phyloP scores from a whole-genome alignment of 805 yeast species.

The Isabelozyma rhagii region DNA sequence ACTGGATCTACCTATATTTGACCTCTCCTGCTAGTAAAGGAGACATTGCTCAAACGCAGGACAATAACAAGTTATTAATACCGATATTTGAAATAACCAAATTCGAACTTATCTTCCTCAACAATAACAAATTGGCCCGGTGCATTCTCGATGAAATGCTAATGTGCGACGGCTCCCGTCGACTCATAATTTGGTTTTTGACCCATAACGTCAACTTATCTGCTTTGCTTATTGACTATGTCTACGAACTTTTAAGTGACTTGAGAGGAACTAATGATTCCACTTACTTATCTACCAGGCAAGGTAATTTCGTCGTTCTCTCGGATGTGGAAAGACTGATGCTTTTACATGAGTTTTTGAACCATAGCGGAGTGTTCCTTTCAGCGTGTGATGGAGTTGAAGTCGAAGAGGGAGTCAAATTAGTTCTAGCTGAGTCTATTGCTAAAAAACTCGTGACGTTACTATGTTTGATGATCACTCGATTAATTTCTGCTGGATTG shows the following conservation, averaged over 20 bases:
- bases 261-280: slow-evolving; percentile 44
- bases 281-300: slow-evolving; percentile 50
- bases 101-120: slow-evolving; percentile 50
- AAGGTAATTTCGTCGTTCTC: slow-evolving; percentile 46
- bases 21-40: slow-evolving; percentile 29
- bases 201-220: slow-evolving; percentile 57
- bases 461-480: slow-evolving; percentile 61
- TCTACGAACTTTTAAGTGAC: slow-evolving; percentile 57
- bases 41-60: slow-evolving; percentile 19
- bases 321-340: slow-evolving; percentile 61
- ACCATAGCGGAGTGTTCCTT: slow-evolving; percentile 41
- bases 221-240: slow-evolving; percentile 55
- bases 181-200: slow-evolving; percentile 64
- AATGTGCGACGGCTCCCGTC: slow-evolving; percentile 63
- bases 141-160: slow-evolving; percentile 65
- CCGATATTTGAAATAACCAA: slow-evolving; percentile 32
- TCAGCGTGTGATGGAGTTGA: slow-evolving; percentile 30
- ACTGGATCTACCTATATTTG: slow-evolving; percentile 47
- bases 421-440: slow-evolving; percentile 26
- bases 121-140: slow-evolving; percentile 52
- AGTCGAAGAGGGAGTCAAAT: slow-evolving; percentile 23
- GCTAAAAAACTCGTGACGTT: slow-evolving; percentile 46
- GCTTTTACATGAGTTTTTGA: slow-evolving; percentile 68
- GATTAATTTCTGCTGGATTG: slow-evolving; percentile 44
- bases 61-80: slow-evolving; percentile 23